Base-by-base conservation (phyloP, 2,329 filamentous ascomycete genomes). In the Chrysoporthe puriensis region DNA sequence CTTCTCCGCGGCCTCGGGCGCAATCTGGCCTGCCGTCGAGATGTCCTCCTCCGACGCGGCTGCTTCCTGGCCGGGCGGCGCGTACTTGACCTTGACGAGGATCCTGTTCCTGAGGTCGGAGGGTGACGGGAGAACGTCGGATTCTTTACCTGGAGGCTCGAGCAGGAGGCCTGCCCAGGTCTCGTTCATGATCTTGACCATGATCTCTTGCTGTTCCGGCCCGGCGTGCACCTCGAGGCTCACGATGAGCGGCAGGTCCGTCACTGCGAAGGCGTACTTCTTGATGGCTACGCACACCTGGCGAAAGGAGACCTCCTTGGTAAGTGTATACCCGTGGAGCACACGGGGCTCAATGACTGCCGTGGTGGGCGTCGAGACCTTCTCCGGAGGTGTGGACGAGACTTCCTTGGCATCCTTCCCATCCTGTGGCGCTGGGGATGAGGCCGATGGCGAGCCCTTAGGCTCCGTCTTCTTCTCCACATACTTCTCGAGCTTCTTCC, bases 101-200 rank as follows among this genome's bases (percentile, higher is more conserved):
- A 98, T 97, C 80, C 94, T 97, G 66, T 86, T 85, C 63, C 85
- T 86, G 64, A 98, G 79, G 3, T 90, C 85, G 6, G 84, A 87
- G 0, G 94, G 93, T 13, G 91, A 82, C 0, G 92, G 91, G 1
- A 96, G 84, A 6, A 77, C 73, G 16, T 79, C 77, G 13, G 81
- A 78, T 0, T 88, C 81, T 21, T 77, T 75, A 7, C 76, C 86
- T 63, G 79, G 82, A 32, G 80, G 76, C 1, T 90, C 84, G 1
- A 97, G 82, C 9, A 98, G 82, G 68, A 90, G 83, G 0, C 85
- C 90, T n/a, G 84, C 84, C 93, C 94, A 99, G 36, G 88, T 88
- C 70, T 96, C 88, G 70, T 89, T 85, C 88, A 99, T 97, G 74
- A 98, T 97, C 69, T 91, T 85, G 5, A 97, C 94, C 93, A 98